Conservation (phyloP, 768 basidiomycete genomes). For the Tulasnella sp. region DNA sequence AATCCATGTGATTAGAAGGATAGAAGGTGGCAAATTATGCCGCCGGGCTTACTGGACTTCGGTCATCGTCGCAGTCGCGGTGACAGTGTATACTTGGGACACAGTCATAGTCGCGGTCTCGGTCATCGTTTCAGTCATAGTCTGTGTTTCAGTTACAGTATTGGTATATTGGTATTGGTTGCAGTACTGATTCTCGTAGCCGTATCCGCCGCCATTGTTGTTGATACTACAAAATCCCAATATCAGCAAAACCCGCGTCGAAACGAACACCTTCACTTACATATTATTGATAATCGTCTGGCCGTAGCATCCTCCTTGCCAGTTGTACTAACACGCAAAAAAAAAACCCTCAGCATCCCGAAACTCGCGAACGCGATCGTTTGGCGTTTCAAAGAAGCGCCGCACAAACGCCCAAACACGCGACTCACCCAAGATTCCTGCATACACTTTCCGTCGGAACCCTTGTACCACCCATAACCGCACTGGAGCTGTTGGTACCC, state of each 20-base stretch:
- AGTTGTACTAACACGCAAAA: background rate
- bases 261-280: background rate
- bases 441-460: slow-evolving; percentile 42
- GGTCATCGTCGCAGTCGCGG: slow-evolving; percentile 18
- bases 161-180: slow-evolving; percentile 5
- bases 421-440: slow-evolving; percentile 46
- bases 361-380: background rate
- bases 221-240: background rate
- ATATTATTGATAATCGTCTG: slow-evolving; percentile 42
- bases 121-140: slow-evolving; percentile 20
- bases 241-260: background rate
- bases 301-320: slow-evolving; percentile 41
- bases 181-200: slow-evolving; percentile 6
- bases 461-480: slow-evolving; percentile 56
- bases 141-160: slow-evolving; percentile 29
- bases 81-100: background rate
- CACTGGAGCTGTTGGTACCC: slow-evolving; percentile 56
- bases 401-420: background rate
- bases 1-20: background rate
- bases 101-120: background rate
- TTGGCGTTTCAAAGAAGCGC: background rate
- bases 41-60: slow-evolving; percentile 19
- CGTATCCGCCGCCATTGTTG: slow-evolving; percentile 14
- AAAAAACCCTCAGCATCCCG: background rate
- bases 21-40: slow-evolving; percentile 21